phyloP scores from a whole-genome alignment of 768 basidiomycete genomes.

The Lactarius psammicola region DNA sequence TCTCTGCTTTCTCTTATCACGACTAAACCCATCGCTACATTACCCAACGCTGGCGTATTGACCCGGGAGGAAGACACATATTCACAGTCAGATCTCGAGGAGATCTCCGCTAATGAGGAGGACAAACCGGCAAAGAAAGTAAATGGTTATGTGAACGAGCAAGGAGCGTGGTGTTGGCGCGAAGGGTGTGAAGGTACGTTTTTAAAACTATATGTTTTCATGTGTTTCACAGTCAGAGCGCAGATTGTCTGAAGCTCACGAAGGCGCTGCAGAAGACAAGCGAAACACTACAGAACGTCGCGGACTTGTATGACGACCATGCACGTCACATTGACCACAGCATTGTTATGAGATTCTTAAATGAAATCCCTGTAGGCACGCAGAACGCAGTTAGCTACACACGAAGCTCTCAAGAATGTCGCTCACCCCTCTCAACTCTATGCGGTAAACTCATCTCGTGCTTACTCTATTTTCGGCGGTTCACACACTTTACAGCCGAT shows the following conservation, averaged over 20 bases:
- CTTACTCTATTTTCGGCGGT: neutral
- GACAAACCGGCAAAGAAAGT: slow-evolving; percentile 33
- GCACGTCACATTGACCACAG: slow-evolving; percentile 41
- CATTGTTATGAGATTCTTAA: slow-evolving; percentile 15
- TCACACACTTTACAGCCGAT: slow-evolving; percentile 48
- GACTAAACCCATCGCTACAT: slow-evolving; percentile 55
- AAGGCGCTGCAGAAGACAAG: slow-evolving; percentile 75
- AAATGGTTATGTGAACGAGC: slow-evolving; percentile 62
- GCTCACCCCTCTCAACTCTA: slow-evolving; percentile 75
- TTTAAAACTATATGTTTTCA: neutral
- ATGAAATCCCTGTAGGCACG: slow-evolving; percentile 52
- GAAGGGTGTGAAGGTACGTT: slow-evolving; percentile 65
- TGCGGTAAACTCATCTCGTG: slow-evolving; percentile 45
- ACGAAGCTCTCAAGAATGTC: slow-evolving; percentile 71
- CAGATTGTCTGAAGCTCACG: slow-evolving; percentile 75
- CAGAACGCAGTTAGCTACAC: slow-evolving; percentile 66
- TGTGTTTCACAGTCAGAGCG: neutral
- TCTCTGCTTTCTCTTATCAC: slow-evolving; percentile 74
- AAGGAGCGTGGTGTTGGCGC: slow-evolving; percentile 87
- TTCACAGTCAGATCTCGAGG: slow-evolving; percentile 49
- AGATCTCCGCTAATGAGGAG: slow-evolving; percentile 32
- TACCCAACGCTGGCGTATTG: slow-evolving; percentile 42
- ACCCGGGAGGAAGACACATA: slow-evolving; percentile 30
- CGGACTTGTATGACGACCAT: slow-evolving; percentile 77
- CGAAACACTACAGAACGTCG: slow-evolving; percentile 70